A percentile compares a stretch with the other conserved stretches of the same genome.
These are phyloP conservation scores for Candida methanosorbosa DNA, from an alignment of 805 yeast species.

Conservation along the genomic window DNA sequence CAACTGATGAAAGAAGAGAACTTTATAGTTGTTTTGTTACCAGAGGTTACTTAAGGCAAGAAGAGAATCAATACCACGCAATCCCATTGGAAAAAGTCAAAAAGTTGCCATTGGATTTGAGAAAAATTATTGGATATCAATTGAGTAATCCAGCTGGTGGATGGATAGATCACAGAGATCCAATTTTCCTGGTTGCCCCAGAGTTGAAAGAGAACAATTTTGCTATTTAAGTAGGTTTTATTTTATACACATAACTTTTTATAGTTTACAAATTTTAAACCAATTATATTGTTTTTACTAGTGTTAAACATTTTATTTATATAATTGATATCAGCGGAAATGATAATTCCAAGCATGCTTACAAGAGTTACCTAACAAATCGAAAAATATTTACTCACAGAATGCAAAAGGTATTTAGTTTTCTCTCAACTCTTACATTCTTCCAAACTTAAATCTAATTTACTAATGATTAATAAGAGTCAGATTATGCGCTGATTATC, in stretches of 20 bases:
- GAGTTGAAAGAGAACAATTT: conserved; percentile 6
- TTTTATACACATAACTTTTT: not conserved
- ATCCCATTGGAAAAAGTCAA: conserved; percentile 8
- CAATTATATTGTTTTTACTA: conserved; percentile 1
- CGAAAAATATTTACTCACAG: too few relatives aligned
- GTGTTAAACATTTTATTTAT: conserved; percentile 4
- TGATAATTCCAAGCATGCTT: too few relatives aligned
- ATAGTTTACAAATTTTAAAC: not conserved
- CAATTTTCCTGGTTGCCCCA: conserved; percentile 7
- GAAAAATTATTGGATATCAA: conserved; percentile 8
- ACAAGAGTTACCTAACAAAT: too few relatives aligned
- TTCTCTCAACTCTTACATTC: too few relatives aligned
- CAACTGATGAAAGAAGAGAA: conserved; percentile 14
- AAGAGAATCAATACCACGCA: conserved; percentile 13
- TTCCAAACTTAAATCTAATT: too few relatives aligned
- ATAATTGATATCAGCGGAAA: too few relatives aligned
- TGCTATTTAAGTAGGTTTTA: conserved; percentile 1
- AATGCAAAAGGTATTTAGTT: too few relatives aligned
- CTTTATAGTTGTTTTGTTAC: conserved; percentile 15
- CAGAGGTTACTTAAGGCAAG: conserved; percentile 17
- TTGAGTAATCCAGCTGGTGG: conserved; percentile 9
- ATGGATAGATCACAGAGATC: conserved; percentile 9
- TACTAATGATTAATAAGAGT: too few relatives aligned
- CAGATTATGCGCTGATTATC: too few relatives aligned
- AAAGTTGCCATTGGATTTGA: conserved; percentile 5